These are phyloP conservation scores for Aspergillus biplanus DNA, from an alignment of 495 filamentous ascomycete genomes.

Conservation along the genomic window DNA sequence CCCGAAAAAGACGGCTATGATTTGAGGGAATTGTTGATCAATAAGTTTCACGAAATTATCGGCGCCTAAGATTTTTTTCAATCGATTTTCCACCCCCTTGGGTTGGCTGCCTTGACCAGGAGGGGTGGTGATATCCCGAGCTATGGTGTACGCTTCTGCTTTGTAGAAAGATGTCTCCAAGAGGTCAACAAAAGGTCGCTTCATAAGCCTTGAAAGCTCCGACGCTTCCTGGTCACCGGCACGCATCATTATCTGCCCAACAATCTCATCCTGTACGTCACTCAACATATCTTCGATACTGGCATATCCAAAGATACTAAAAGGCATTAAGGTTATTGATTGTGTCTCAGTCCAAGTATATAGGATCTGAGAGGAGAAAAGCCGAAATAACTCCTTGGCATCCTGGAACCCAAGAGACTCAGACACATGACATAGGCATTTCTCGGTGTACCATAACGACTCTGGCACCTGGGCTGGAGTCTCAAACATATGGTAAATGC, in stretches of 20 bases:
- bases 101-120: conserved; percentile 52
- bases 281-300: conserved; percentile 68
- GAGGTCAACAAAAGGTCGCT: conserved; percentile 57
- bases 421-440: conserved; percentile 69
- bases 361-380: conserved; percentile 90
- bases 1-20: conserved; percentile 73
- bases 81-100: conserved; percentile 66
- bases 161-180: conserved; percentile 74
- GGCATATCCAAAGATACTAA: conserved; percentile 76
- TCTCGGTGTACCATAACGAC: conserved; percentile 68
- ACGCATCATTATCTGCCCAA: conserved; percentile 84
- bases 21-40: conserved; percentile 70
- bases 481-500: conserved; percentile 92
- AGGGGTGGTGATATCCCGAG: conserved; percentile 70
- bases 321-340: conserved; percentile 71
- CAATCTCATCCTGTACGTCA: conserved; percentile 77
- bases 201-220: conserved; percentile 60
- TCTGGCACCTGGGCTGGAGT: conserved; percentile 69
- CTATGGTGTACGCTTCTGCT: conserved; percentile 80
- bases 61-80: conserved; percentile 71
- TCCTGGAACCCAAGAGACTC: conserved; percentile 62
- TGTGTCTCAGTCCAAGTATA: conserved; percentile 84
- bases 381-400: conserved; percentile 72
- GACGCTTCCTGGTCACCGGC: conserved; percentile 64
- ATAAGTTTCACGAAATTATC: conserved; percentile 63